These are phyloP conservation scores for Tieghemiomyces parasiticus DNA, from an alignment of 192 early-diverging fungal genomes.

Conservation along the genomic window DNA sequence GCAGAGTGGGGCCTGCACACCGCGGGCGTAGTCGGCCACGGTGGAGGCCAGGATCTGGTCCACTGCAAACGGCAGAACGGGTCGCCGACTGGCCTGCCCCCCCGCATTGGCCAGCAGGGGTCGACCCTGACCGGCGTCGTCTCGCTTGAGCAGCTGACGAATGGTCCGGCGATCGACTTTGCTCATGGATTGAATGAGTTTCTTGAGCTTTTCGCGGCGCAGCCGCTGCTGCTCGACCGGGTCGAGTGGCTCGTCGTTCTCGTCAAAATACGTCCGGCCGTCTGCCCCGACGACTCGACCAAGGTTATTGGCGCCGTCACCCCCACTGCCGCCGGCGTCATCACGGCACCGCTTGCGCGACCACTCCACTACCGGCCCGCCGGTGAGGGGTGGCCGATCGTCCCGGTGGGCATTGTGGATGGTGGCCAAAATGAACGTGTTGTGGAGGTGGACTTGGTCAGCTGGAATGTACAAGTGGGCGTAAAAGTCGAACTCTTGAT, in stretches of 20 bases:
- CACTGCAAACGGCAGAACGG: constrained; percentile 28
- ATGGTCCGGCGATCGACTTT: constrained; percentile 50
- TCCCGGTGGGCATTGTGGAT: constrained; percentile 62
- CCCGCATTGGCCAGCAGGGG: constrained; percentile 15
- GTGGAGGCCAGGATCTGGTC: constrained; percentile 34
- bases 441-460: constrained; percentile 41
- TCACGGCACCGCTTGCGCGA: constrained; percentile 5
- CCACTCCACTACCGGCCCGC: constrained; percentile 27
- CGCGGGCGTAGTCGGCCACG: constrained; percentile 44
- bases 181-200: constrained; percentile 49
- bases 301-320: constrained; percentile 30
- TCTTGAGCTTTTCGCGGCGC: constrained; percentile 44
- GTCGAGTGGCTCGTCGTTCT: constrained; percentile 10
- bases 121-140: constrained; percentile 16
- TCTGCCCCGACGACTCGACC: constrained; percentile 17
- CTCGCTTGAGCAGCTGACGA: constrained; percentile 38
- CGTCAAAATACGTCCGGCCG: neutral
- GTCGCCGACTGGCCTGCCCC: constrained; percentile 25
- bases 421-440: constrained; percentile 59
- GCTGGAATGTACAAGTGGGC: constrained; percentile 44
- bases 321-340: constrained; percentile 27
- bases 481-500: constrained; percentile 68
- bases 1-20: constrained; percentile 48
- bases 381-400: constrained; percentile 42
- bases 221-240: constrained; percentile 24